Percentiles rank a stretch among this genome's conserved stretches.
Evolutionary conservation across 306 rosid species (phyloP).

Genomic region (Vicia faba): DNA sequence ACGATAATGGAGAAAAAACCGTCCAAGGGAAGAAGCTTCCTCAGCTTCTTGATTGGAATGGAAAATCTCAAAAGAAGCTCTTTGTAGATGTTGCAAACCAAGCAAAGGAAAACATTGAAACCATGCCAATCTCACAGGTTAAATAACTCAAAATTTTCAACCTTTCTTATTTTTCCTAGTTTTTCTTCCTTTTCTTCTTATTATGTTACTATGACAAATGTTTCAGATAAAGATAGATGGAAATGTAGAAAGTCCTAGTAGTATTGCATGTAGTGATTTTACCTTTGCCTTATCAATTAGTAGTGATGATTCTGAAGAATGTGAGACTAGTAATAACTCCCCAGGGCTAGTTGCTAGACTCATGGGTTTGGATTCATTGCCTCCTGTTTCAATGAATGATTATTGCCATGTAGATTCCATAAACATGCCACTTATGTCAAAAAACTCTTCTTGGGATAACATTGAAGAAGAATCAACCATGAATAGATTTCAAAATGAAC

Average conservation of each 20-base stretch:
- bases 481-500: too few relatives aligned
- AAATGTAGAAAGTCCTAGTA: slow-evolving; percentile 57
- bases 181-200: background rate
- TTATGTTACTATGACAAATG: slow-evolving; percentile 14
- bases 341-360: slow-evolving; percentile 80
- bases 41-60: slow-evolving; percentile 87
- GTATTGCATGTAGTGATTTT: slow-evolving; percentile 52
- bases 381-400: slow-evolving; percentile 58
- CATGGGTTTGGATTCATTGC: slow-evolving; percentile 91
- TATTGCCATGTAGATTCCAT: slow-evolving; percentile 40
- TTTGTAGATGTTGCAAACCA: slow-evolving; percentile 50
- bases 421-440: slow-evolving; percentile 46
- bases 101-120: slow-evolving; percentile 63
- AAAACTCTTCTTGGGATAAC: too few relatives aligned
- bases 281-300: slow-evolving; percentile 47
- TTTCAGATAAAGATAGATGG: slow-evolving; percentile 64
- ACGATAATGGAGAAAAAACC: slow-evolving; percentile 69
- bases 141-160: slow-evolving; percentile 28
- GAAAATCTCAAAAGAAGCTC: slow-evolving; percentile 82
- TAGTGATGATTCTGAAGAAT: slow-evolving; percentile 68
- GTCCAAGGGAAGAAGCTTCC: slow-evolving; percentile 83
- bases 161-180: slow-evolving; percentile 13
- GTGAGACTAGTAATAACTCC: slow-evolving; percentile 51
- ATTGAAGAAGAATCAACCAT: too few relatives aligned
- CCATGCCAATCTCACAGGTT: slow-evolving; percentile 46